These are phyloP conservation scores for Aegilops sharonensis DNA, from an alignment of 176 grass and related monocot genomes.

Conservation along the genomic window DNA sequence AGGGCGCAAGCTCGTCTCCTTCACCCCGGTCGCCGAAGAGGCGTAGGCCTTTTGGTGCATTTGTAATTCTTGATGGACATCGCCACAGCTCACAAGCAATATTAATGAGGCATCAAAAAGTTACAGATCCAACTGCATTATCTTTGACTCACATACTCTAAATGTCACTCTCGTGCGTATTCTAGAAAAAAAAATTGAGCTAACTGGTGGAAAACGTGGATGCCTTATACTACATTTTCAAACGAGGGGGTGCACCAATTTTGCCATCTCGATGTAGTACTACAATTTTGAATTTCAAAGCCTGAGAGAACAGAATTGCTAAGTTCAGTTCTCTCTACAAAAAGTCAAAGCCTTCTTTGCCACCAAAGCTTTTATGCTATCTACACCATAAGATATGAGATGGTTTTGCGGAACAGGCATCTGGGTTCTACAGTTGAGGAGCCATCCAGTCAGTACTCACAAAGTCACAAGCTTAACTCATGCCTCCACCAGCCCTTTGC, in stretches of 20 bases:
- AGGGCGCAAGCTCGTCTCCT: constrained; percentile 7
- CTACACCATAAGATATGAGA: background rate
- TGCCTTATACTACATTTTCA: background rate
- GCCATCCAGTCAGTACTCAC: background rate
- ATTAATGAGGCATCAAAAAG: background rate
- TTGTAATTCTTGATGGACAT: background rate
- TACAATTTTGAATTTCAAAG: background rate
- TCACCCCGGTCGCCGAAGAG: background rate
- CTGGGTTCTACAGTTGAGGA: background rate
- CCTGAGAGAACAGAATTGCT: constrained; percentile 27
- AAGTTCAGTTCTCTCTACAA: background rate
- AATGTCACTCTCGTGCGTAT: background rate
- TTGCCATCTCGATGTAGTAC: background rate
- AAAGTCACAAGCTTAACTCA: constrained; percentile 23
- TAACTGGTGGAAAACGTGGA: background rate
- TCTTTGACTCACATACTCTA: background rate
- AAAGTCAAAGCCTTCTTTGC: background rate
- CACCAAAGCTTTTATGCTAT: background rate
- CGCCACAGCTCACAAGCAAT: too few relatives aligned
- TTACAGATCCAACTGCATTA: background rate
- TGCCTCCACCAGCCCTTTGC: constrained; percentile 74
- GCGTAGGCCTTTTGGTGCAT: background rate
- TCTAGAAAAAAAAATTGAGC: background rate
- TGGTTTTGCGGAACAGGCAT: background rate
- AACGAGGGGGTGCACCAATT: background rate